phyloP scores from a whole-genome alignment of 768 basidiomycete species.

The Inosperma sp. region DNA sequence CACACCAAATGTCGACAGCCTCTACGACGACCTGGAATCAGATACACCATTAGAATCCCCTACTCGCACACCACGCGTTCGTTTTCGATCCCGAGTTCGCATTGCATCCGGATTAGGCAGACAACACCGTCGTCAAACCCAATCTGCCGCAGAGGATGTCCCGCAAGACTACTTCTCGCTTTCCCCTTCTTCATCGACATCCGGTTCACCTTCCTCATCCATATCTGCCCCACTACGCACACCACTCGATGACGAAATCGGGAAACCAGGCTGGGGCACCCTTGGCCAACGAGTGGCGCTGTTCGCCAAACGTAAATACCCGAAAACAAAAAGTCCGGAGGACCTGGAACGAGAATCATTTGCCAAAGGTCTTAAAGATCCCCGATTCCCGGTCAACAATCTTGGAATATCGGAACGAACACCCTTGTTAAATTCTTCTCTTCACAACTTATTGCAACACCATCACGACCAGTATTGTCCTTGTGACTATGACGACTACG shows the following conservation, averaged over 20 bases:
- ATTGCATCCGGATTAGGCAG: slow-evolving; percentile 61
- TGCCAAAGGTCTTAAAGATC: slow-evolving; percentile 12
- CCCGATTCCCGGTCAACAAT: background rate
- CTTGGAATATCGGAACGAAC: slow-evolving; percentile 19
- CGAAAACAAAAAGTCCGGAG: slow-evolving; percentile 13
- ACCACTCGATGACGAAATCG: slow-evolving; percentile 41
- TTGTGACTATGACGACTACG: slow-evolving; percentile 28
- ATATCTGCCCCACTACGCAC: slow-evolving; percentile 76
- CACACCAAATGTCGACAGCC: background rate
- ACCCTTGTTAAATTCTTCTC: slow-evolving; percentile 17
- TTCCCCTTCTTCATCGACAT: slow-evolving; percentile 40
- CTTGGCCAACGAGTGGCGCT: slow-evolving; percentile 52
- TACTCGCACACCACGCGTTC: slow-evolving; percentile 38
- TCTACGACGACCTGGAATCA: background rate
- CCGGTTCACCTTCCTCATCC: slow-evolving; percentile 70
- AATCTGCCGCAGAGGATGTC: slow-evolving; percentile 9
- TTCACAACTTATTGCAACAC: slow-evolving; percentile 6
- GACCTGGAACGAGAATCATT: slow-evolving; percentile 12
- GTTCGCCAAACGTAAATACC: slow-evolving; percentile 28
- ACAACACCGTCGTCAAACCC: slow-evolving; percentile 37
- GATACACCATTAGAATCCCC: slow-evolving; percentile 10
- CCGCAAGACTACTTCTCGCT: slow-evolving; percentile 20
- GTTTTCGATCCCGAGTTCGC: slow-evolving; percentile 71
- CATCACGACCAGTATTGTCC: background rate
- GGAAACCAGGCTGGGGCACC: slow-evolving; percentile 54